Conservation (phyloP, 805 yeast species). For the Diddensiella transvaalensis region DNA sequence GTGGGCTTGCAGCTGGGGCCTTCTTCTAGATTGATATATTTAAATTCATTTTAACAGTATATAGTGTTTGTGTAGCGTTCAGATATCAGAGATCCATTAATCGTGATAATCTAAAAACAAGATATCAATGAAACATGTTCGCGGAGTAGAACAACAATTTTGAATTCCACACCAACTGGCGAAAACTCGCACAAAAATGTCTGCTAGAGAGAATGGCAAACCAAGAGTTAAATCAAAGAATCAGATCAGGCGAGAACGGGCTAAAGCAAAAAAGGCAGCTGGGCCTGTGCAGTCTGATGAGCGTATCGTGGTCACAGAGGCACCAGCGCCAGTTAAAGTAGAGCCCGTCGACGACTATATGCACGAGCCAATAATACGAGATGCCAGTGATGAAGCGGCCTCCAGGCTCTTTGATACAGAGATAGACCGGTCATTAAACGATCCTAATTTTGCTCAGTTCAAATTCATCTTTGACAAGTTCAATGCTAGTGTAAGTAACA, state of each 20-base stretch:
- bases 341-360: slow-evolving; percentile 5
- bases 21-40: no score
- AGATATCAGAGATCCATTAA: no score
- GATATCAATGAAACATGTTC: no score
- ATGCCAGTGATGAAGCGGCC: slow-evolving; percentile 9
- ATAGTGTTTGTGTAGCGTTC: no score
- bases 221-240: no score
- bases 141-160: no score
- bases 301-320: background rate
- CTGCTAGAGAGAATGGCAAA: no score
- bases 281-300: slow-evolving; percentile 10
- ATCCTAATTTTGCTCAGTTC: slow-evolving; percentile 36
- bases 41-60: no score
- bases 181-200: no score
- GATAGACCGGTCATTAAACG: slow-evolving; percentile 26
- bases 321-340: background rate
- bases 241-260: slow-evolving; percentile 39
- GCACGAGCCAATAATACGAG: slow-evolving; percentile 1
- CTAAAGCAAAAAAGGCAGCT: slow-evolving; percentile 38
- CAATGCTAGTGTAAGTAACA: slow-evolving; percentile 25
- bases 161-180: no score
- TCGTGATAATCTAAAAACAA: no score
- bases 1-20: no score
- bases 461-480: slow-evolving; percentile 37
- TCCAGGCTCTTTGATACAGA: slow-evolving; percentile 23